A percentile compares a stretch with the other conserved stretches of the same genome.
Conservation (phyloP, 2,329 filamentous ascomycete species). For the Cryphonectria japonica region DNA sequence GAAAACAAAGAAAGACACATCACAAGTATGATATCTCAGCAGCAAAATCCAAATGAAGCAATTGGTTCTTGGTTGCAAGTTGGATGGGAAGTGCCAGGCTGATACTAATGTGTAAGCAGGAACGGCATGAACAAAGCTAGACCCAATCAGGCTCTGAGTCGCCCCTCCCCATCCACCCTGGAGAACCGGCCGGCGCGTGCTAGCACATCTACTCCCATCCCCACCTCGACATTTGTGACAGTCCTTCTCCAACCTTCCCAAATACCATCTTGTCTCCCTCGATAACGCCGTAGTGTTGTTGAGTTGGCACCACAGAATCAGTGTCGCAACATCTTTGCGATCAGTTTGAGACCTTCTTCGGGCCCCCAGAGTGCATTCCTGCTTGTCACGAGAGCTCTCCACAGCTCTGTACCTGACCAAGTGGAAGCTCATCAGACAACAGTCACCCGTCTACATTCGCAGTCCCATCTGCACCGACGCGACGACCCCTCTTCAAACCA, state of each 20-base stretch:
- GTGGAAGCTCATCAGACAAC: constrained; percentile 5
- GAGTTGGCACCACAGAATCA: constrained; percentile 6
- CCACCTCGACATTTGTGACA: constrained; percentile 27
- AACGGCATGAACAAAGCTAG: background rate
- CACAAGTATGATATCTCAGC: background rate
- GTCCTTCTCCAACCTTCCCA: constrained; percentile 25
- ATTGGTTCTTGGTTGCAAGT: background rate
- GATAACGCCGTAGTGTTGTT: constrained; percentile 9
- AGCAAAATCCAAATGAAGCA: background rate
- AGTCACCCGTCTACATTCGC: constrained; percentile 12
- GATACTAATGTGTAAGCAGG: background rate
- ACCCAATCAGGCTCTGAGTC: background rate
- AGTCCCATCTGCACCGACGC: constrained; percentile 14
- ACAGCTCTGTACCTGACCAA: constrained; percentile 12
- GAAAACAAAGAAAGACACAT: background rate
- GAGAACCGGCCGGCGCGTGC: background rate
- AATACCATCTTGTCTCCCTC: constrained; percentile 5
- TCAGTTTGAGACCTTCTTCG: background rate
- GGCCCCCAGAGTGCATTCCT: background rate
- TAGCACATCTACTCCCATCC: constrained; percentile 12
- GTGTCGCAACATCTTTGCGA: constrained; percentile 28
- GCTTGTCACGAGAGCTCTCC: constrained; percentile 14
- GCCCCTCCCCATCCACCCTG: background rate
- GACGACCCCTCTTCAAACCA: background rate
- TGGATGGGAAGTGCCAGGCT: background rate